A percentile compares a stretch with the other conserved stretches of the same genome.
Conservation (phyloP, 129 eudicot species). For the Deinandra increscens region DNA sequence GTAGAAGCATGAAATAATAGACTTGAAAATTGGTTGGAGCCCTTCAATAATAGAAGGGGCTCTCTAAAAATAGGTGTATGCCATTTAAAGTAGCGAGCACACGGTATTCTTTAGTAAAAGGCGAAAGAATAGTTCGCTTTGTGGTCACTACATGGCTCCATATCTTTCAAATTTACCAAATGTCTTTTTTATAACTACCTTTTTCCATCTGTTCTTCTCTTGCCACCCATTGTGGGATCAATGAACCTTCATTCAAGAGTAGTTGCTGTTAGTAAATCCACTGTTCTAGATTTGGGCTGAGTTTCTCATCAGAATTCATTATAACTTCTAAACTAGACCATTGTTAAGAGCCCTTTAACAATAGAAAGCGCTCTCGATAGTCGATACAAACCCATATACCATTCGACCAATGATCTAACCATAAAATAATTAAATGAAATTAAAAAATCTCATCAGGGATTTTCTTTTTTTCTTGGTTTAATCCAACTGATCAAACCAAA, state of each 20-base stretch:
- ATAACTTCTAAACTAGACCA: too few relatives aligned
- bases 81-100: constrained; percentile 43
- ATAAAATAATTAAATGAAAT: too few relatives aligned
- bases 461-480: too few relatives aligned
- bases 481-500: too few relatives aligned
- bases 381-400: background rate
- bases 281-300: too few relatives aligned
- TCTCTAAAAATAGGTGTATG: constrained; percentile 48
- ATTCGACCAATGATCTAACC: too few relatives aligned
- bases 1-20: too few relatives aligned
- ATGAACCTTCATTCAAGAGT: too few relatives aligned
- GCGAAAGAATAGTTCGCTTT: constrained; percentile 82
- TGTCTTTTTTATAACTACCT: background rate
- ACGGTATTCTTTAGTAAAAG: constrained; percentile 87
- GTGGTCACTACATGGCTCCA: constrained; percentile 51
- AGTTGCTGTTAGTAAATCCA: too few relatives aligned
- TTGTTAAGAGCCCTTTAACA: background rate
- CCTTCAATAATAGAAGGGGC: background rate
- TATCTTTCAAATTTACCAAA: background rate
- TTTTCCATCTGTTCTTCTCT: too few relatives aligned
- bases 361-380: constrained; percentile 27
- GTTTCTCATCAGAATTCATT: too few relatives aligned
- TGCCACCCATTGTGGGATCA: background rate
- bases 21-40: background rate
- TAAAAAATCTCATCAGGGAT: too few relatives aligned